phyloP scores from a whole-genome alignment of 345 rosid species.

The sweet orange (Citrus sinensis) region DNA sequence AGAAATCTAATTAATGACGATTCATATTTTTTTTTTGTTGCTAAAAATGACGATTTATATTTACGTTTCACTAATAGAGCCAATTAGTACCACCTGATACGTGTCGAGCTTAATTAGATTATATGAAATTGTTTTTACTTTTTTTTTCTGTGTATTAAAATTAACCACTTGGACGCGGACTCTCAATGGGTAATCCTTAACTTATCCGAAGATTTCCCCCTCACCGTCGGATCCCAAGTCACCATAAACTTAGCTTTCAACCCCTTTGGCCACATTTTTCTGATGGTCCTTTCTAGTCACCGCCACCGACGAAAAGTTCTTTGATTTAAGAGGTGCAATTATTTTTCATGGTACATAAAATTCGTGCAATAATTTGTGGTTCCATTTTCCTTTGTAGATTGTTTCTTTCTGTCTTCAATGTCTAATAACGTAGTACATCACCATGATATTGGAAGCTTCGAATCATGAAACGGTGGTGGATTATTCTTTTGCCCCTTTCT shows the following conservation, averaged over 20 bases:
- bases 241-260: background rate
- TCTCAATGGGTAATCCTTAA: too few species aligned
- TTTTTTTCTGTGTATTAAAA: too few species aligned
- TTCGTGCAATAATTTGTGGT: background rate
- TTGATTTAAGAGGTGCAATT: background rate
- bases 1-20: too few species aligned
- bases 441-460: background rate
- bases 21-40: too few species aligned
- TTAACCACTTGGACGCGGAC: too few species aligned
- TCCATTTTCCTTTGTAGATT: background rate
- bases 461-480: background rate
- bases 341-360: background rate
- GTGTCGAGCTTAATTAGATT: too few species aligned
- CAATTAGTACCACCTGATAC: too few species aligned
- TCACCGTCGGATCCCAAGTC: background rate
- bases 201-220: too few species aligned
- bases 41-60: too few species aligned
- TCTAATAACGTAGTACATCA: background rate
- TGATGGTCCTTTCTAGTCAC: background rate
- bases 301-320: background rate
- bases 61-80: too few species aligned
- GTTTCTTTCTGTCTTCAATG: background rate
- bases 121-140: too few species aligned
- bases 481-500: background rate
- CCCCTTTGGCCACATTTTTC: background rate